Base-by-base conservation (phyloP, 306 rosid genomes). In the Pterocarpus macrocarpus region DNA sequence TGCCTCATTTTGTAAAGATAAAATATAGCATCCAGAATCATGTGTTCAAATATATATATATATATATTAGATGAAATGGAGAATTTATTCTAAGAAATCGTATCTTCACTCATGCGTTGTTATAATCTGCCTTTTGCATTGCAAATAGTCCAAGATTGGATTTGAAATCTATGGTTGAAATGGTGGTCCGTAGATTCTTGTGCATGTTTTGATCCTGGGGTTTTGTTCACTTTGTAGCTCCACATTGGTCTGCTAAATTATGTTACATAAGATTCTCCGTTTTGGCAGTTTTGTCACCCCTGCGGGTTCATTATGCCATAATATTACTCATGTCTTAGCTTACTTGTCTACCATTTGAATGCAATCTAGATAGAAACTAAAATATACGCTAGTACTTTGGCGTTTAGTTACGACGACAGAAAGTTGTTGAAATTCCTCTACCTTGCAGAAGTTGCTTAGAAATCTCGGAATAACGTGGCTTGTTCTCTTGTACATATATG, bases 1-100 rank as follows among this genome's bases (percentile, higher is more conserved):
- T 78, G 61, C 71, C 69, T 73, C 70, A 61, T 61, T 71, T 45
- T 93, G 94, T 89, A 89, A 89, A 89, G 92, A 77, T 86, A 70
- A 75, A 50, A 68, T 66, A 81, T 73, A 73, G 81, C 66, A 13
- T 68, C 68, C 63, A 84, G 81, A 67, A 74, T 65, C 64, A 85
- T 71, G 78, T 84, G 81, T 85, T 66, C 82, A 77, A 50, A 50
- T 50, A 50, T 50, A 50, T 50, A 50, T 50, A 77, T 73, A 85
- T 76, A 84, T 71, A 85, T 86, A 77, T 74, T 84, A 81, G 84
- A 82, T 87, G 83, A 81, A 86, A 69, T 82, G 87, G 77, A 80
- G 85, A 85, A 82, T 82, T 80, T 78, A 53, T 83, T 78, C 74
- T 53, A 14, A 63, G 56, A 65, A 75, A 79, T 86, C 87, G 52